A percentile compares a stretch with the other conserved stretches of the same genome.
Conservation (phyloP, 208 protist genomes). For the Leishmania guyanensis region DNA sequence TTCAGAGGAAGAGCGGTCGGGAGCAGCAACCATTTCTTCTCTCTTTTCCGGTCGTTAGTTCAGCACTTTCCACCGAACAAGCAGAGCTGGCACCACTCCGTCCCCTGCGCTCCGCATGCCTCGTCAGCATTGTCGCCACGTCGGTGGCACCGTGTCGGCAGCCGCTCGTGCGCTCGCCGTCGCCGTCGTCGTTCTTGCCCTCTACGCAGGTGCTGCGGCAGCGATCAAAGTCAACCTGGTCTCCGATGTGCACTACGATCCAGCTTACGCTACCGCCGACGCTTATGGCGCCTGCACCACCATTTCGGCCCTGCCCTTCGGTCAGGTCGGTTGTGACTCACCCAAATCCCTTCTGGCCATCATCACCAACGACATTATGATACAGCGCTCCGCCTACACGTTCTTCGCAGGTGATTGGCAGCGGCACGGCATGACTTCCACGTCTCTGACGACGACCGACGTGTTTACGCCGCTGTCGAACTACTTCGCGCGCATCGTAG, state of each 20-base stretch:
- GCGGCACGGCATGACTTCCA: constrained; percentile 52
- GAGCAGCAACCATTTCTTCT: background rate
- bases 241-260: constrained; percentile 83
- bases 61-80: background rate
- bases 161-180: constrained; percentile 3
- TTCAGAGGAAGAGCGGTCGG: background rate
- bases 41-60: background rate
- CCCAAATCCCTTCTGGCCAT: constrained; percentile 51
- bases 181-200: constrained; percentile 4
- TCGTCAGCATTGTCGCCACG: background rate
- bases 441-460: constrained; percentile 19
- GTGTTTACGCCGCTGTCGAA: constrained; percentile 26
- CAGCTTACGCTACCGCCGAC: constrained; percentile 45
- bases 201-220: background rate
- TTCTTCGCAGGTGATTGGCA: constrained; percentile 72
- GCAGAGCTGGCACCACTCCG: background rate
- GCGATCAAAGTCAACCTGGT: constrained; percentile 50
- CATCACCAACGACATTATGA: constrained; percentile 36
- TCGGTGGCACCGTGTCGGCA: background rate
- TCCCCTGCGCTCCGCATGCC: background rate
- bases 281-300: constrained; percentile 43
- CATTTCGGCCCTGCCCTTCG: constrained; percentile 21
- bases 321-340: constrained; percentile 52
- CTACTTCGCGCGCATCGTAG: constrained; percentile 14
- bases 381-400: constrained; percentile 37